These are phyloP conservation scores for Blastocystis sp. DNA, from an alignment of 352 stramenopile species.

Conservation along the genomic window DNA sequence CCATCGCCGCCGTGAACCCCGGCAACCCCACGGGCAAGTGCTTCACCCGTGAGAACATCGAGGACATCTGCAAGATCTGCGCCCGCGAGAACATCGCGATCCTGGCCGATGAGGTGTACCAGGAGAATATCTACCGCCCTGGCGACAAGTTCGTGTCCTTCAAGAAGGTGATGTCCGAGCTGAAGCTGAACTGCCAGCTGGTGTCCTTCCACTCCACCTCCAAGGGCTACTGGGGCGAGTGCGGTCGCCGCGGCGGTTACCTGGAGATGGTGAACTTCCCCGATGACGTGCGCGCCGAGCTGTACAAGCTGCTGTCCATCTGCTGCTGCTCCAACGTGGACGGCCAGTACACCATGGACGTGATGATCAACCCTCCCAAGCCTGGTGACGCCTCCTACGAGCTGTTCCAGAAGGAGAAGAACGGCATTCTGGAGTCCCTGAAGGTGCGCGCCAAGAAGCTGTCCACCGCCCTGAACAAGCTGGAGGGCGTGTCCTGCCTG, in stretches of 20 bases:
- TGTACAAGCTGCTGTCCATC: conserved; percentile 97
- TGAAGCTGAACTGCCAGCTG: conserved; percentile 83
- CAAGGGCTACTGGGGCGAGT: conserved; percentile 98
- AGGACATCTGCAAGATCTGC: conserved; percentile 90
- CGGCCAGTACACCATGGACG: conserved; percentile 82
- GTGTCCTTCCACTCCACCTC: conserved; percentile 95
- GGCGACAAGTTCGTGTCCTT: conserved; percentile 86
- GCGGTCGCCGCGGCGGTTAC: conserved; percentile 90
- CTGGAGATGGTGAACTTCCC: conserved; percentile 91
- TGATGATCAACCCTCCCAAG: conserved; percentile 93
- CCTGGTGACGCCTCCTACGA: conserved; percentile 83
- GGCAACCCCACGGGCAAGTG: conserved; percentile 93
- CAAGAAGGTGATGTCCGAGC: conserved; percentile 85
- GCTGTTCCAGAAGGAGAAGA: conserved; percentile 84
- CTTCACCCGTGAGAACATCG: conserved; percentile 82
- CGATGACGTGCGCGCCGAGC: conserved; percentile 84
- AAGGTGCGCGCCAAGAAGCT: conserved; percentile 88
- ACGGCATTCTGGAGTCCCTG: conserved; percentile 86
- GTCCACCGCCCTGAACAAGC: conserved; percentile 86
- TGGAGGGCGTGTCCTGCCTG: conserved; percentile 93
- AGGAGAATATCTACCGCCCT: conserved; percentile 90
- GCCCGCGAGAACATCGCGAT: conserved; percentile 88
- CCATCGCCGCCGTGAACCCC: conserved; percentile 76
- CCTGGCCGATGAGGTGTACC: conserved; percentile 97
- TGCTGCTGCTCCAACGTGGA: conserved; percentile 92